These are phyloP conservation scores for Boletus bicolor DNA, from an alignment of 768 basidiomycete species.

Conservation along the genomic window DNA sequence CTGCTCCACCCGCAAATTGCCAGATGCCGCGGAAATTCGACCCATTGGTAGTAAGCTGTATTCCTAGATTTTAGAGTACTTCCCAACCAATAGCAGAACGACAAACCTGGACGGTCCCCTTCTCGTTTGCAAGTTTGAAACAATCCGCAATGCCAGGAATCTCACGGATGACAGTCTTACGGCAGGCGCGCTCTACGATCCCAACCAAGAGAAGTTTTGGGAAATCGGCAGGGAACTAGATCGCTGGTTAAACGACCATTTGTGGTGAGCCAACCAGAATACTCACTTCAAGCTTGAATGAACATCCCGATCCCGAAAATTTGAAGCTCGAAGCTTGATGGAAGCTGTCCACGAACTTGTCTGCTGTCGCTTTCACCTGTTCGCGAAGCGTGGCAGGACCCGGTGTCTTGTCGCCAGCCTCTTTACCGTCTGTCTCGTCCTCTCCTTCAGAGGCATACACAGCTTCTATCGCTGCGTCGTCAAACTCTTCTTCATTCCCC, in stretches of 20 bases:
- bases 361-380: conserved; percentile 42
- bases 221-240: conserved; percentile 82
- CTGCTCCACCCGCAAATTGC: conserved; percentile 57
- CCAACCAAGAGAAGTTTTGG: conserved; percentile 94
- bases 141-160: conserved; percentile 87
- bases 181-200: conserved; percentile 84
- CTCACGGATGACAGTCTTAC: conserved; percentile 82
- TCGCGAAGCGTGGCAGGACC: conserved; percentile 35
- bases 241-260: neutral
- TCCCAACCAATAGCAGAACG: neutral
- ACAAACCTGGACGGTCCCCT: conserved; percentile 48
- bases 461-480: conserved; percentile 60
- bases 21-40: conserved; percentile 91
- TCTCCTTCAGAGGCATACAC: conserved; percentile 50
- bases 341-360: conserved; percentile 55
- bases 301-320: conserved; percentile 65
- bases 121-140: conserved; percentile 58
- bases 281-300: conserved; percentile 81
- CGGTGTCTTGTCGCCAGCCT: conserved; percentile 20
- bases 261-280: neutral
- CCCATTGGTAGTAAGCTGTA: conserved; percentile 82
- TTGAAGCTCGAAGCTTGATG: conserved; percentile 68
- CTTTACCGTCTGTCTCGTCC: conserved; percentile 36
- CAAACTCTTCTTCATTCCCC: conserved; percentile 44
- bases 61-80: neutral